Base-by-base conservation (phyloP, 306 rosid species). In the Glycine latifolia region DNA sequence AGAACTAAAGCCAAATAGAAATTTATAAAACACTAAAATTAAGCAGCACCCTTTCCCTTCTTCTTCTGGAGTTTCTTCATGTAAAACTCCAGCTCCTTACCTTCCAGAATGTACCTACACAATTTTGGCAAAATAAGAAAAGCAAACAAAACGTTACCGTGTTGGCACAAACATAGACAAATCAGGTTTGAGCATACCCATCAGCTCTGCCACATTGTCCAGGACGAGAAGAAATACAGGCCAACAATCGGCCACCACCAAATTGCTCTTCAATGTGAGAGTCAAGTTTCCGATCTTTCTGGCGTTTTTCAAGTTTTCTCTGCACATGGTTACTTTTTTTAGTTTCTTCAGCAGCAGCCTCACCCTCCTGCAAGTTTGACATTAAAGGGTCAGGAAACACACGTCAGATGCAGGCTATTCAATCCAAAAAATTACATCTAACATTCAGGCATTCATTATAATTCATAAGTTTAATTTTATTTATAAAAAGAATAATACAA, bases 191-290 rank as follows among this genome's bases (percentile, higher is more conserved):
- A 15, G 54, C 69, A 54, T 87, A 87, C 90, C 90, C 90, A 71
- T 87, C 90, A 79, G 88, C 82, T 55, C 88, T 48, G 78, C 90
- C 90, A 65, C 90, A 87, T 82, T 87, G 88, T 12, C 90, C 88
- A n/a, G 90, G 90, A 3, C 90, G 88, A 48, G 90, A 87, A 39
- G 90, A 85, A 69, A 87, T 87, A 39, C 86, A 81, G 12, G 90
- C 90, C 56, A 87, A 10, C 87, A 87, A 59, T 65, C 90, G 63
- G 3, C 90, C 90, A 75, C 84, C 76, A 10, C 81, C 82, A 55
- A 87, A 87, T 46, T 87, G 88, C 83, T 87, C 90, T 82, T 87
- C 90, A 17, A 87, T 85, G 49, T 87, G 88, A 2, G 84, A 0
- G 26, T 87, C 88, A 6, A 87, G 88, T 2, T 56, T 65, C 3